phyloP scores from a whole-genome alignment of 1,139 yeast species.

The Geotrichum bryndzae region DNA sequence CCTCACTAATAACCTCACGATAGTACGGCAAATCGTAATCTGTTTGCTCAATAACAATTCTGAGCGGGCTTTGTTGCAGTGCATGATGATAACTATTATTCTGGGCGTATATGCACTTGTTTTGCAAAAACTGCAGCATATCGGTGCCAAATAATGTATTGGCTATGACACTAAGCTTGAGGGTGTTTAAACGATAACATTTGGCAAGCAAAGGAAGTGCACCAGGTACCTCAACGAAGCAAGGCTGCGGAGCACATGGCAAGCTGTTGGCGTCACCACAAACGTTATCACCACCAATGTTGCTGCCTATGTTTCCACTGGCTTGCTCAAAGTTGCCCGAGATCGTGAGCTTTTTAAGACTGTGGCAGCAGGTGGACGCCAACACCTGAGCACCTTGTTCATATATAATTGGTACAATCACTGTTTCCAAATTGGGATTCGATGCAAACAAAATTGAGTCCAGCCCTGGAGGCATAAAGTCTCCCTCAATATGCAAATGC shows the following conservation, averaged over 20 bases:
- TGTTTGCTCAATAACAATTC: conserved; percentile 4
- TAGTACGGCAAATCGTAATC: conserved; percentile 3
- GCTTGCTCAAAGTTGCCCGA: background rate
- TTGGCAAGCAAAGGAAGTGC: conserved; percentile 1
- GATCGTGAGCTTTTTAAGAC: background rate
- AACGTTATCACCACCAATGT: background rate
- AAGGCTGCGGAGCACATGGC: background rate
- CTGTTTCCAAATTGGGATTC: conserved; percentile 1
- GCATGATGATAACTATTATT: background rate
- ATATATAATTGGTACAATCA: background rate
- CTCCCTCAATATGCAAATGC: conserved; percentile 5
- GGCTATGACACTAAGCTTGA: conserved; percentile 1
- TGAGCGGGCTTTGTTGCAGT: background rate
- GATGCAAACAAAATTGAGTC: conserved; percentile 2
- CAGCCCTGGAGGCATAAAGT: conserved; percentile 4
- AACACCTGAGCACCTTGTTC: conserved; percentile 4
- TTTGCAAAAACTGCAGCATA: background rate
- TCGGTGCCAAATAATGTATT: background rate
- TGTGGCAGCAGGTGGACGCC: background rate
- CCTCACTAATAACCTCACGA: conserved; percentile 4
- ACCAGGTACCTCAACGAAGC: conserved; percentile 1
- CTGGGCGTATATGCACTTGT: background rate
- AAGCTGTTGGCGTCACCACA: background rate
- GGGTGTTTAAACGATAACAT: background rate
- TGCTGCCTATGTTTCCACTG: background rate